These are phyloP conservation scores for Clathrus columnatus DNA, from an alignment of 768 basidiomycete genomes.

Conservation along the genomic window DNA sequence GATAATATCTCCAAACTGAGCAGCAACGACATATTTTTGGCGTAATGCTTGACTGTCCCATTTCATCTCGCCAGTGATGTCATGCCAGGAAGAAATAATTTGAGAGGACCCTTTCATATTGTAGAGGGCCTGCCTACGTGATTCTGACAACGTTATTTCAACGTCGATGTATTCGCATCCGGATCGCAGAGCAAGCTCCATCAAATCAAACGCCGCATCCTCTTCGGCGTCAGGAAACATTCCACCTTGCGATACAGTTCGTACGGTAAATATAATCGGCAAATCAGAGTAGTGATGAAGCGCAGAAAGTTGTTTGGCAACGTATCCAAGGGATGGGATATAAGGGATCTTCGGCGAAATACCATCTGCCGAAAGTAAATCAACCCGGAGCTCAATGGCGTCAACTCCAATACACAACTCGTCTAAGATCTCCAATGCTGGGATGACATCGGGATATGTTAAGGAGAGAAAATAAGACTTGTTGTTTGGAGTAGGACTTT, in stretches of 20 bases:
- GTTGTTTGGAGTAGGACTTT: conserved; percentile 37
- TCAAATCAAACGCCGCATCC: conserved; percentile 63
- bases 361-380: conserved; percentile 57
- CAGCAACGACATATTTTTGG: conserved; percentile 61
- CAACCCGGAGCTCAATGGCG: conserved; percentile 90
- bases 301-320: conserved; percentile 70
- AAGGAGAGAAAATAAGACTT: conserved; percentile 90
- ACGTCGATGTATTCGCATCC: conserved; percentile 93
- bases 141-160: conserved; percentile 69
- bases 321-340: conserved; percentile 63
- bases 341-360: conserved; percentile 33
- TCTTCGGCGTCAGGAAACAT: conserved; percentile 74
- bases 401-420: conserved; percentile 77
- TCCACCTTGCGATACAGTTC: conserved; percentile 85
- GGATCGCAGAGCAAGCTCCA: conserved; percentile 68
- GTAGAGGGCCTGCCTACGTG: conserved; percentile 49
- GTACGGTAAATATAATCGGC: conserved; percentile 87
- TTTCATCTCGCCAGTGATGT: conserved; percentile 77
- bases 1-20: conserved; percentile 73
- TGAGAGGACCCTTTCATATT: conserved; percentile 60
- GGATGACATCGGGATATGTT: conserved; percentile 81
- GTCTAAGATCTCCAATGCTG: conserved; percentile 58
- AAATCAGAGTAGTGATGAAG: conserved; percentile 69
- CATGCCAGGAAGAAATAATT: conserved; percentile 92
- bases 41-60: conserved; percentile 67